Conservation (phyloP, 2,329 filamentous ascomycete genomes). For the Zasmidium angulare region DNA sequence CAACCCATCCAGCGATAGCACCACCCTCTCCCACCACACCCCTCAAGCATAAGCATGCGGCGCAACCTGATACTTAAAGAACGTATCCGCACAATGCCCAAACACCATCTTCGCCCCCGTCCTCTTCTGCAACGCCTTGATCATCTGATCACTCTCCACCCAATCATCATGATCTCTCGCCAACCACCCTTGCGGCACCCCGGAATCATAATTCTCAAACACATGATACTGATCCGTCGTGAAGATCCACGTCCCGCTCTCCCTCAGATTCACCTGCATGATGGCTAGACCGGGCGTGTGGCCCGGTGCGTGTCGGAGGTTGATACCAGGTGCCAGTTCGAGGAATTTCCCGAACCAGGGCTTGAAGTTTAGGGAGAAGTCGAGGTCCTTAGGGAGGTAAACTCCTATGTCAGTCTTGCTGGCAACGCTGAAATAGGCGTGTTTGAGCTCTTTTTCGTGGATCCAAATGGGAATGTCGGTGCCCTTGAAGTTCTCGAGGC, state of each 20-base stretch:
- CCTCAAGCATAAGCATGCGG: slow-evolving; percentile 20
- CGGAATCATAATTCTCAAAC: slow-evolving; percentile 36
- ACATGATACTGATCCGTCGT: slow-evolving; percentile 42
- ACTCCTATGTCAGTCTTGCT: slow-evolving; percentile 36
- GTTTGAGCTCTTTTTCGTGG: slow-evolving; percentile 40
- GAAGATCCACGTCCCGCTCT: slow-evolving; percentile 39
- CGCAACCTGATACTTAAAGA: slow-evolving; percentile 21
- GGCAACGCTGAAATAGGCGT: slow-evolving; percentile 40
- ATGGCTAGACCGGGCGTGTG: slow-evolving; percentile 39
- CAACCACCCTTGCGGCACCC: slow-evolving; percentile 39
- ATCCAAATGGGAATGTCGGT: slow-evolving; percentile 39
- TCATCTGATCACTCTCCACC: slow-evolving; percentile 30
- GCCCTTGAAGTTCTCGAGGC: slow-evolving; percentile 36
- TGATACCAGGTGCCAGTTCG: slow-evolving; percentile 37
- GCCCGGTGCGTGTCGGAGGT: slow-evolving; percentile 36
- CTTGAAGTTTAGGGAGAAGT: slow-evolving; percentile 40
- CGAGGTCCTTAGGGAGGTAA: slow-evolving; percentile 38
- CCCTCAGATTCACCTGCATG: slow-evolving; percentile 39
- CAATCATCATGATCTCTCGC: slow-evolving; percentile 39
- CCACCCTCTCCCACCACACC: no score
- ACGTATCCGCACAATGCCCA: slow-evolving; percentile 24
- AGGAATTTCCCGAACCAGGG: slow-evolving; percentile 35
- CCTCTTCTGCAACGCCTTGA: slow-evolving; percentile 22
- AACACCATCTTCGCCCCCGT: slow-evolving; percentile 27
- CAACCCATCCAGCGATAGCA: no score